Base-by-base conservation (phyloP, 768 basidiomycete genomes). In the Lyophyllum decastes region DNA sequence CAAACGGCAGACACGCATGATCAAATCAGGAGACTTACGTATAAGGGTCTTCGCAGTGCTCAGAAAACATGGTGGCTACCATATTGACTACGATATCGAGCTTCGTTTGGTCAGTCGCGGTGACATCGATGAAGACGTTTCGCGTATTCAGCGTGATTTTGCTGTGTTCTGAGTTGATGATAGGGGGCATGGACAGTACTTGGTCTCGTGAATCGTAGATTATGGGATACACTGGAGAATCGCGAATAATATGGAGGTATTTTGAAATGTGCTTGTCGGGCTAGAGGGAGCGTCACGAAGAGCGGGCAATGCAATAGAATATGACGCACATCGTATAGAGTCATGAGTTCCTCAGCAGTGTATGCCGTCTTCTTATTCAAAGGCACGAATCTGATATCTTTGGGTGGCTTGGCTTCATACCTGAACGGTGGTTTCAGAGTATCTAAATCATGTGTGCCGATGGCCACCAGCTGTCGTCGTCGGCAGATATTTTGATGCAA, bases 371-470 rank as follows among this genome's bases (percentile, higher is more conserved):
- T 77, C 73, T 95, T 95, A 61, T 86, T 87, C 62, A 99, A 74
- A 5, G 97, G 95, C 8, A 82, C 81, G 64, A 99, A 99, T 68
- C 90, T 92, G 80, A 99, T 98, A 64, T 91, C 81, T 64, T 88
- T 87, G 8, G 96, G 95, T 25, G 88, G 75, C 57, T 81, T 78
- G 10, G 91, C 92, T 66, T 91, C 88, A 63, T 92, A 96, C 68
- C 90, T 80, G 84, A 98, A 97, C 9, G 95, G 95, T 4, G 87
- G 80, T 55, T 85, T 80, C 54, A 99, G 75, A 3, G 91, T 93
- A 72, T 98, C 95, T 49, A 99, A 74, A 75, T 99, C 97, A 64
- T 99, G 97, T 1, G 97, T 99, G 55, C 97, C 97, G 62, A 99
- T 97, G 19, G 97, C 86, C 47, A 96, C 97, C 44, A 99, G 84